Base-by-base conservation (phyloP, 306 rosid genomes). In the Prunus mongolica region DNA sequence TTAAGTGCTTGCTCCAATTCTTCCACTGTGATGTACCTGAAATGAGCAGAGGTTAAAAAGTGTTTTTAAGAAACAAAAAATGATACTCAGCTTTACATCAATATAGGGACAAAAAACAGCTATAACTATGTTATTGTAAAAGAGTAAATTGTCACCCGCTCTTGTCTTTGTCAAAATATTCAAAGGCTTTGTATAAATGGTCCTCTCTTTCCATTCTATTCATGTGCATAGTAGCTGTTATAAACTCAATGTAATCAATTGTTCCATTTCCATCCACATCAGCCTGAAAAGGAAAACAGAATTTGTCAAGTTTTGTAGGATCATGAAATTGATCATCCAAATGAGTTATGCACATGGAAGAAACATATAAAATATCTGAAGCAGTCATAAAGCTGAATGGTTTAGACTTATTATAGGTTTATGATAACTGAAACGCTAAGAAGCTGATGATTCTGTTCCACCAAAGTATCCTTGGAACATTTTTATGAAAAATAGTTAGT, bases 231-330 rank as follows among this genome's bases (percentile, higher is more conserved):
- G 97, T 94, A 24, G 98, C 98, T 3, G 97, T 87, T 85, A 92
- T 94, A 79, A 94, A 94, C 86, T 94, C 98, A 18, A 90, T 86
- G 82, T 94, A 94, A 78, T 94, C 98, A 63, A 94, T 92, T 19
- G 95, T 74, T 71, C 98, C 98, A 71, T 94, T 90, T 72, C 98
- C 98, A 67, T 94, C 97, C 65, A 94, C 97, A 60, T 94, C 98
- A 12, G 98, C 98, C 98, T 92, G 93, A 73, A 74, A 89, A 7
- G 69, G 51, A 78, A 80, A 67, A 74, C 64, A 54, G 70, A 68
- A 41, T 15, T 45, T 46, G 27, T 60, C 73, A 70, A 30, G 1
- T 28, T 67, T 47, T 45, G 67, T 27, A 5, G 64, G 76, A 61
- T 76, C 38, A 78, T 57, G 58, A 76, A 65, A 72, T 61, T 16